These are phyloP conservation scores for Colletotrichum lindemuthianum DNA, from an alignment of 2,329 filamentous ascomycete species.

Conservation along the genomic window DNA sequence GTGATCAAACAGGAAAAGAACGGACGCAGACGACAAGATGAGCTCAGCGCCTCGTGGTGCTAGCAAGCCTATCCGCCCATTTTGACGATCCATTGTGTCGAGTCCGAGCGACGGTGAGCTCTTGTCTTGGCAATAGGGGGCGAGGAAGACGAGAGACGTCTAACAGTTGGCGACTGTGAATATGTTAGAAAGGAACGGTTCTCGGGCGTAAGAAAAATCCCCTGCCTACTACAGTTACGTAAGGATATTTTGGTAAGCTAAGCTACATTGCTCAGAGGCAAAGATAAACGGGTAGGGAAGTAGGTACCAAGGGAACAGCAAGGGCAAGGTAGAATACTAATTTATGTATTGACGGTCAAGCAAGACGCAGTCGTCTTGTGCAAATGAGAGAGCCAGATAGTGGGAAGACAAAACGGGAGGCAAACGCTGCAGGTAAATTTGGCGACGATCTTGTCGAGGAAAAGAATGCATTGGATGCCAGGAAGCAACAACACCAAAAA, in stretches of 20 bases:
- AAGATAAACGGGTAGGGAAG: constrained; percentile 16
- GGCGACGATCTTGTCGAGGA: too few species aligned
- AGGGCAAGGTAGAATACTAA: background rate
- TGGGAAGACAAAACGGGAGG: constrained; percentile 1
- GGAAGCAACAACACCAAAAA: too few species aligned
- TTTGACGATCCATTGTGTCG: background rate
- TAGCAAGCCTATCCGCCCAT: constrained; percentile 1
- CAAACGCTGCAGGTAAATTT: background rate
- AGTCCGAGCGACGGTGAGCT: constrained; percentile 27
- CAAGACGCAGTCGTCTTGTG: too few species aligned
- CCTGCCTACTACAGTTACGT: too few species aligned
- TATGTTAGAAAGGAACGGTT: background rate
- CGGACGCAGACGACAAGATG: constrained; percentile 23
- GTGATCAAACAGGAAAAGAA: constrained; percentile 1
- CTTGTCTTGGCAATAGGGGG: constrained; percentile 20
- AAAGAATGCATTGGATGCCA: too few species aligned
- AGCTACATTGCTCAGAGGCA: too few species aligned
- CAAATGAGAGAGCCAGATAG: too few species aligned
- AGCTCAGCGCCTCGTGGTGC: constrained; percentile 21
- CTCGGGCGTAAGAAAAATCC: background rate
- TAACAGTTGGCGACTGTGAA: too few species aligned
- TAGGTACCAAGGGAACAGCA: constrained; percentile 26
- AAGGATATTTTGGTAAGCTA: too few species aligned
- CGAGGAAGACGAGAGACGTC: background rate
- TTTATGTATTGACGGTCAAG: too few species aligned